Percentiles rank a stretch among this genome's conserved stretches.
Conservation (phyloP, 2,329 filamentous ascomycete genomes). For the Trichophaea hybrida region DNA sequence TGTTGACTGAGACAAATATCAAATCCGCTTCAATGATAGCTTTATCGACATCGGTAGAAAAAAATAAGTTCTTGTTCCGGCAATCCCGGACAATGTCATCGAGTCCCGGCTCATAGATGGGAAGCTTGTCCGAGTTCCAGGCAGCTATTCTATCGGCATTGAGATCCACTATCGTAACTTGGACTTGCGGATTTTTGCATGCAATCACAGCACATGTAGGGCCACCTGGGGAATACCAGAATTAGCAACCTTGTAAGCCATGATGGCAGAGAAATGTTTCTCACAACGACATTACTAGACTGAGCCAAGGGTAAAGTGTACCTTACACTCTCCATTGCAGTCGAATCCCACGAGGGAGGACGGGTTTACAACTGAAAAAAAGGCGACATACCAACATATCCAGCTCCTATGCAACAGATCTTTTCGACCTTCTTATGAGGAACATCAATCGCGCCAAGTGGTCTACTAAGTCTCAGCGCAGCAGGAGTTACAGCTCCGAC, state of each 20-base stretch:
- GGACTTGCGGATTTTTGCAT: constrained; percentile 54
- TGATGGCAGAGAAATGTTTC: neutral
- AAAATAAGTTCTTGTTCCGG: constrained; percentile 53
- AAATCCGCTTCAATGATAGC: constrained; percentile 55
- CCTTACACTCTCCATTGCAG: neutral
- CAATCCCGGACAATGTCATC: constrained; percentile 47
- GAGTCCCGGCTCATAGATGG: constrained; percentile 62
- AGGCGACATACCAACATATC: constrained; percentile 53
- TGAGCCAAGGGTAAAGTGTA: neutral
- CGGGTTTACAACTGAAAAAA: neutral
- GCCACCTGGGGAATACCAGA: constrained; percentile 40
- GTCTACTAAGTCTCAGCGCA: constrained; percentile 21
- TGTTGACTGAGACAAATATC: constrained; percentile 64
- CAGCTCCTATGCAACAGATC: constrained; percentile 61
- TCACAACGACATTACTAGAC: neutral
- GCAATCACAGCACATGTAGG: constrained; percentile 64
- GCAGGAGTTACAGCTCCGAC: neutral
- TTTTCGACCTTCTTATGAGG: constrained; percentile 35
- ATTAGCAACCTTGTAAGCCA: neutral
- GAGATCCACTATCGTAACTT: constrained; percentile 60
- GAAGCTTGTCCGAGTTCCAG: constrained; percentile 60
- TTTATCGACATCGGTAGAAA: constrained; percentile 51
- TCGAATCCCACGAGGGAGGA: neutral
- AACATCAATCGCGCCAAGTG: constrained; percentile 23
- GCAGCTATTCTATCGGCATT: constrained; percentile 50